Evolutionary conservation across 306 rosid genomes (phyloP).

Genomic region (Vigna trinervia): DNA sequence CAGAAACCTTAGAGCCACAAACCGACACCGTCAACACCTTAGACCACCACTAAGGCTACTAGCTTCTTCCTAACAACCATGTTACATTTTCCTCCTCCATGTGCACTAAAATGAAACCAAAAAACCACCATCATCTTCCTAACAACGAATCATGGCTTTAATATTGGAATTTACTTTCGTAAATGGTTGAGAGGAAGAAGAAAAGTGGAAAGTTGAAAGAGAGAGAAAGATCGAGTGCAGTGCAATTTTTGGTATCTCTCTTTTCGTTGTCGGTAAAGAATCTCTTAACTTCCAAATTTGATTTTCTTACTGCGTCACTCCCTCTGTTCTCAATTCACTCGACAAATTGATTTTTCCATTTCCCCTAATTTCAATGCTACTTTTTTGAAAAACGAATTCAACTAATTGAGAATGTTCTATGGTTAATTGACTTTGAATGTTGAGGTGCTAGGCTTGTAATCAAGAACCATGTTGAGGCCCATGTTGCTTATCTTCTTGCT

Average conservation of each 20-base stretch:
- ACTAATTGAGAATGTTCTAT: neutral
- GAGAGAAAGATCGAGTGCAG: neutral
- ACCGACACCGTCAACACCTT: too few relatives aligned
- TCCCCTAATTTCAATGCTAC: constrained; percentile 32
- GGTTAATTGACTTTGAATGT: constrained; percentile 36
- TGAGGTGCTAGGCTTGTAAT: constrained; percentile 53
- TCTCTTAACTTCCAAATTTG: neutral
- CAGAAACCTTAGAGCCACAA: too few relatives aligned
- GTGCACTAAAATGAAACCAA: too few relatives aligned
- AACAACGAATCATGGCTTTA: constrained; percentile 18
- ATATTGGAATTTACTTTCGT: constrained; percentile 24
- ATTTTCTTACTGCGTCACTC: neutral
- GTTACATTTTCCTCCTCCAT: too few relatives aligned
- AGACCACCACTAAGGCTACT: too few relatives aligned
- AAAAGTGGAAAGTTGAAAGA: neutral
- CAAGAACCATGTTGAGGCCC: constrained; percentile 74
- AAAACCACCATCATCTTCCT: too few relatives aligned
- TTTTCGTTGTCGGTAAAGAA: neutral
- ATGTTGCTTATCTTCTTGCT: constrained; percentile 82
- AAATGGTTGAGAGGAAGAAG: constrained; percentile 10
- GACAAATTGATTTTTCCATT: neutral
- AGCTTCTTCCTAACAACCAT: too few relatives aligned
- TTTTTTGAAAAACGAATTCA: neutral
- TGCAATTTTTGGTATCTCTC: neutral
- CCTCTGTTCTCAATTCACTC: neutral